Evolutionary conservation across 345 rosid species (phyloP), one percentile per base, ranked within the genome.

Genomic region (Hevea brasiliensis): DNA sequence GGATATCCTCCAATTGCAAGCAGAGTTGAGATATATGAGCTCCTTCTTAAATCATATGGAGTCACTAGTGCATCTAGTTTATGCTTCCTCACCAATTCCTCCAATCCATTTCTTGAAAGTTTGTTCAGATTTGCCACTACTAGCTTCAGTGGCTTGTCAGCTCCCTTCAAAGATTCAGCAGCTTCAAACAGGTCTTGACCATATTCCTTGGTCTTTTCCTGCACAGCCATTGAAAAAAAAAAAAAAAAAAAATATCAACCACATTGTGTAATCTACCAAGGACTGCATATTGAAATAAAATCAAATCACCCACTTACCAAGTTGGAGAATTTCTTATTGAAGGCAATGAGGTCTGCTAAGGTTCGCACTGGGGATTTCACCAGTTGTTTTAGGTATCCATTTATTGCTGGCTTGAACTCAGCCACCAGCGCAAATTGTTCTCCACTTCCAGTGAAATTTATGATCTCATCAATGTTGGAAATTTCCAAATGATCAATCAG

Each of bases 81-180:
- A n/a, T n/a, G n/a, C n/a, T n/a, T n/a, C n/a, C n/a, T n/a, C n/a
- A 90, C 83, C 77, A 86, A 21, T 77, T 86, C 86, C 82, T 85
- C 89, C 37, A 88, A 69, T 45, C 92, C 95, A 1, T 85, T 73
- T 65, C 21, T 76, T 1, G 83, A 72, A 12, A 89, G 71, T 40
- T 64, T 47, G 32, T 66, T 72, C 74, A 86, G 24, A 6, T 74
- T 81, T 24, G 2, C 12, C 54, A 83, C 7, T 35, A 84, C 88
- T 53, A 61, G 61, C 69, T 54, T 77, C 75, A 75, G 79, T 58
- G 73, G 2, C 8, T 14, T 45, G 50, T 45, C 50, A 45, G 14
- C 24, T 83, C 85, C 1, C 76, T 83, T 42, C 37, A 84, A 80
- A 8, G 76, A 70, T 70, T 86, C 76, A 15, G 90, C 83, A 51